phyloP scores from a whole-genome alignment of 2,329 filamentous ascomycete genomes.

The Colletotrichum lentis region DNA sequence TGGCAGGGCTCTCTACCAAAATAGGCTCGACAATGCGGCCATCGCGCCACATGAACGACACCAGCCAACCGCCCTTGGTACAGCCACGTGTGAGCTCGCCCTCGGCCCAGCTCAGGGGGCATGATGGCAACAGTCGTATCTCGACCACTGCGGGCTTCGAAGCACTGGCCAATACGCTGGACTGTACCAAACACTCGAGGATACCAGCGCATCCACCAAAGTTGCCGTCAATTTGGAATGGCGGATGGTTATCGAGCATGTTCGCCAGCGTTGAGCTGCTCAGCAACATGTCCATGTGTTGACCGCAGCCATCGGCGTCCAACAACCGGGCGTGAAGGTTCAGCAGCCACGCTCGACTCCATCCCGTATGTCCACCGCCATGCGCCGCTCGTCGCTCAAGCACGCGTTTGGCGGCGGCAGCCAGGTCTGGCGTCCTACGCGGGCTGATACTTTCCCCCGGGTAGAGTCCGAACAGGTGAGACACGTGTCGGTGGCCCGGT shows the following conservation, averaged over 20 bases:
- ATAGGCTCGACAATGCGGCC: constrained; percentile 23
- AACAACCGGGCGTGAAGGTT: constrained; percentile 56
- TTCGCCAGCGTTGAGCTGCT: constrained; percentile 31
- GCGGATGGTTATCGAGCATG: constrained; percentile 42
- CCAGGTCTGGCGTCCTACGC: constrained; percentile 34
- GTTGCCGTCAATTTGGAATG: constrained; percentile 62
- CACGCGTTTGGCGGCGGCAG: constrained; percentile 43
- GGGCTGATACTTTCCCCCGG: constrained; percentile 48
- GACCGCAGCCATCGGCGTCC: constrained; percentile 44
- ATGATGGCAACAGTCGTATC: constrained; percentile 26
- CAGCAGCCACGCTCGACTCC: constrained; percentile 58
- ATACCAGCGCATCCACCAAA: constrained; percentile 57
- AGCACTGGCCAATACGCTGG: neutral
- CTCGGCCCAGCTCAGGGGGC: constrained; percentile 20
- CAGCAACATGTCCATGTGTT: constrained; percentile 34
- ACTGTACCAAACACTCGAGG: constrained; percentile 34
- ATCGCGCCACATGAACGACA: constrained; percentile 24
- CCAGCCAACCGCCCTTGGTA: constrained; percentile 30
- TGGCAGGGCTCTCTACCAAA: neutral
- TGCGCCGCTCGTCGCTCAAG: constrained; percentile 44
- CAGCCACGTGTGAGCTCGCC: constrained; percentile 17
- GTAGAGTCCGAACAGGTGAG: constrained; percentile 58
- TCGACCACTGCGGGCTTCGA: neutral
- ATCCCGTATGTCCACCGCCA: constrained; percentile 58
- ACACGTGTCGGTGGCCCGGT: constrained; percentile 60